phyloP scores from a whole-genome alignment of 208 protist genomes.

The Trichomonas vaginalis region DNA sequence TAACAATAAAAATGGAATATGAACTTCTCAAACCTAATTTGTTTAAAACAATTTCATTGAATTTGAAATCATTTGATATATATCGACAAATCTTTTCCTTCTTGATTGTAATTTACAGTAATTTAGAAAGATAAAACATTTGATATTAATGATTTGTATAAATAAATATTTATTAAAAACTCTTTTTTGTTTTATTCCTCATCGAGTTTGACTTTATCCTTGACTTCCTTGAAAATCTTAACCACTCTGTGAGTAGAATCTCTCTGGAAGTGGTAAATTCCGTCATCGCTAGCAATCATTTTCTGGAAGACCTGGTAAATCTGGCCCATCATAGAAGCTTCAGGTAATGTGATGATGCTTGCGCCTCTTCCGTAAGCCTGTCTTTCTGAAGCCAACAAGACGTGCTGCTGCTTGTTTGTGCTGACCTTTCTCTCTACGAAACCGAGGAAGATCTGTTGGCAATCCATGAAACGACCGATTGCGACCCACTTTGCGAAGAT shows the following conservation, averaged over 20 bases:
- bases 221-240: background rate
- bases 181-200: background rate
- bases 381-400: background rate
- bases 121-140: no score
- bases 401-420: background rate
- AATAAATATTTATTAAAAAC: no score
- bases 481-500: background rate
- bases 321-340: background rate
- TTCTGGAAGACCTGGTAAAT: background rate
- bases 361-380: background rate
- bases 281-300: background rate
- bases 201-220: background rate
- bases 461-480: background rate
- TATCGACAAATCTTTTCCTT: no score
- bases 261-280: background rate
- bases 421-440: background rate
- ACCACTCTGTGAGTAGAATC: background rate
- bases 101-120: no score
- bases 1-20: no score
- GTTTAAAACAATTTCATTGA: no score
- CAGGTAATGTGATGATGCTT: background rate
- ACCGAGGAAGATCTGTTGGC: background rate
- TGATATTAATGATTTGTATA: no score
- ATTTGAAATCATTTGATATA: no score
- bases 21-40: no score